A percentile compares a stretch with the other conserved stretches of the same genome.
Evolutionary conservation across 129 eudicot species (phyloP).

Genomic region (Escallonia rubra): DNA sequence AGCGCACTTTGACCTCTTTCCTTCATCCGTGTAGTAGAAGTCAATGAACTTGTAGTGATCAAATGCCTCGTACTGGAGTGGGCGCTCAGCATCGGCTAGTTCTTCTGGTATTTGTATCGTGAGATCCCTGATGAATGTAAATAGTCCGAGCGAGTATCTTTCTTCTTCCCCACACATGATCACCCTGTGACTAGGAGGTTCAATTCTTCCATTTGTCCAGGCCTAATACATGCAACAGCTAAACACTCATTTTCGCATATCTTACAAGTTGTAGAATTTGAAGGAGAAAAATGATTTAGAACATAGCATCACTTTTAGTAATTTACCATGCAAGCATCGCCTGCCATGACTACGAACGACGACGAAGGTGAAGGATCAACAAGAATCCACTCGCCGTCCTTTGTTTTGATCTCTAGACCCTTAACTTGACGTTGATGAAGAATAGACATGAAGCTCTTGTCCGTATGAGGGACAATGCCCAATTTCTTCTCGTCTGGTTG

Average conservation of each 20-base stretch:
- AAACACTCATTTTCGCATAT: background rate
- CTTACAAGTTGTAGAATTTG: background rate
- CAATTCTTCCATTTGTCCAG: conserved; percentile 63
- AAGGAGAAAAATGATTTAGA: background rate
- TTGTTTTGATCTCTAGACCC: conserved; percentile 48
- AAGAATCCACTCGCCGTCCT: conserved; percentile 45
- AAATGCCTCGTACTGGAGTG: conserved; percentile 40
- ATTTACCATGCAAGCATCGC: conserved; percentile 54
- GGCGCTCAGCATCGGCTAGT: conserved; percentile 43
- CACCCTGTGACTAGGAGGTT: conserved; percentile 47
- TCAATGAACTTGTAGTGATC: conserved; percentile 53
- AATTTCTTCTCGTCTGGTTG: conserved; percentile 18
- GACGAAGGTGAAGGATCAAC: conserved; percentile 47
- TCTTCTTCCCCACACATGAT: conserved; percentile 42
- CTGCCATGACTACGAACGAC: conserved; percentile 60
- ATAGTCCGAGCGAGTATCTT: conserved; percentile 46
- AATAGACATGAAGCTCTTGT: conserved; percentile 52
- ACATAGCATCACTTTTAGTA: background rate
- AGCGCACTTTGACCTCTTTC: conserved; percentile 38
- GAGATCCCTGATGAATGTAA: conserved; percentile 49
- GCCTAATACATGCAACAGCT: conserved; percentile 29
- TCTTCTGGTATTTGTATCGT: conserved; percentile 35
- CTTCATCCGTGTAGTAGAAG: conserved; percentile 35
- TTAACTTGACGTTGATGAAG: conserved; percentile 48
- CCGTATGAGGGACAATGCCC: conserved; percentile 61